Percentiles rank a stretch among this genome's conserved stretches.
phyloP scores from a whole-genome alignment of 31 red algal species.

The Bonnemaisonia californica region DNA sequence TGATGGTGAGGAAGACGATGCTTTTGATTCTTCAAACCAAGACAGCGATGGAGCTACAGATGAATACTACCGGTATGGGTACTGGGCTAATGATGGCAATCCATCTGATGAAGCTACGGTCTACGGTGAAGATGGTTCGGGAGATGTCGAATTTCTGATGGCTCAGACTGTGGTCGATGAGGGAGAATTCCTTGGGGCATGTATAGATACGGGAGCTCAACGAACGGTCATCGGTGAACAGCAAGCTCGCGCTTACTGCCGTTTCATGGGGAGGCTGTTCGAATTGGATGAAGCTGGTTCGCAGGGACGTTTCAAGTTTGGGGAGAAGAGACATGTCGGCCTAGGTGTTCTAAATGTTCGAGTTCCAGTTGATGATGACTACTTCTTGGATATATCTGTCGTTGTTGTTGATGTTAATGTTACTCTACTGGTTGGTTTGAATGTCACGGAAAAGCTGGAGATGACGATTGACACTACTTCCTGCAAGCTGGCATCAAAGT shows the following conservation, averaged over 20 bases:
- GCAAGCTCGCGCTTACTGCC: conserved; percentile 29
- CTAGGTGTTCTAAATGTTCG: conserved; percentile 16
- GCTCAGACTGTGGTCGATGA: not conserved
- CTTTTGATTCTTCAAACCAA: too few relatives aligned
- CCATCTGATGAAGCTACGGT: not conserved
- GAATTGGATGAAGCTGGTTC: not conserved
- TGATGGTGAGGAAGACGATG: too few relatives aligned
- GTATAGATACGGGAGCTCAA: conserved; percentile 31
- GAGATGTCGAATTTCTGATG: not conserved
- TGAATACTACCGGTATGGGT: too few relatives aligned
- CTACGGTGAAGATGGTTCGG: not conserved
- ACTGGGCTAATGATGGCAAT: too few relatives aligned
- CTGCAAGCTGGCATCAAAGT: not conserved
- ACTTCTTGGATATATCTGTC: not conserved
- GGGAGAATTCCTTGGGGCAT: not conserved
- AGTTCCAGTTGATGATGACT: conserved; percentile 3
- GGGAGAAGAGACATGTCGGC: not conserved
- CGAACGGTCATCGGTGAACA: conserved; percentile 16
- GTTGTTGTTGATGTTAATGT: conserved; percentile 21
- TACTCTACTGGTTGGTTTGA: conserved; percentile 18
- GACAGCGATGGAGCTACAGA: too few relatives aligned
- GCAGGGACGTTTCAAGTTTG: conserved; percentile 1
- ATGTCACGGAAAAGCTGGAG: not conserved
- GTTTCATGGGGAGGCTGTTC: not conserved
- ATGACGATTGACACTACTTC: not conserved